Evolutionary conservation across 2,329 filamentous ascomycete genomes (phyloP).

Genomic region (Aspergillus awamori): DNA sequence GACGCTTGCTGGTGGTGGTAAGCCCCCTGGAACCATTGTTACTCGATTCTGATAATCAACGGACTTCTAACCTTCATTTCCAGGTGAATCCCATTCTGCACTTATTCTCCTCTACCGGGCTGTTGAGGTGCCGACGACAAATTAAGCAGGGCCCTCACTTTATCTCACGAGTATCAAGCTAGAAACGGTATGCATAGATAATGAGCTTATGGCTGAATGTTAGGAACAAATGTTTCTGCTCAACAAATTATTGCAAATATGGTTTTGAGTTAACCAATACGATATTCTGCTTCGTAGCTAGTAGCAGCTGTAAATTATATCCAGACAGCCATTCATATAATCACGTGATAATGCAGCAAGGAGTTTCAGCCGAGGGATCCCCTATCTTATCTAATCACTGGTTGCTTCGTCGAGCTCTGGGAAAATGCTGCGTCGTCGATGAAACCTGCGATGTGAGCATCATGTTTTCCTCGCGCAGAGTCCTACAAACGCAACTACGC

Average conservation of each 20-base stretch:
- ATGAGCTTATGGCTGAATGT: slow-evolving; percentile 7
- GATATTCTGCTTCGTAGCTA: background rate
- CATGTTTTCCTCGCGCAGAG: slow-evolving; percentile 32
- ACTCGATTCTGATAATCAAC: background rate
- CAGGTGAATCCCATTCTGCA: slow-evolving; percentile 55
- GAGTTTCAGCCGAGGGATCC: background rate
- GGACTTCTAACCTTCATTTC: slow-evolving; percentile 20
- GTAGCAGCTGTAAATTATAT: background rate
- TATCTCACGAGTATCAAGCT: background rate
- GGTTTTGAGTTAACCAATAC: background rate
- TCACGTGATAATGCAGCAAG: background rate
- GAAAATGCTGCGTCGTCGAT: background rate
- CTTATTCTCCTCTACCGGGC: slow-evolving; percentile 55
- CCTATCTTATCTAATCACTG: slow-evolving; percentile 8
- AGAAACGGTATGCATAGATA: slow-evolving; percentile 7
- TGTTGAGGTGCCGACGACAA: slow-evolving; percentile 50
- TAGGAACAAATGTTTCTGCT: background rate
- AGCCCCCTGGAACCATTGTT: slow-evolving; percentile 27
- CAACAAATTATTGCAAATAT: background rate
- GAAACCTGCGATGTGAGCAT: slow-evolving; percentile 27
- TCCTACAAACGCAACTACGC: slow-evolving; percentile 28
- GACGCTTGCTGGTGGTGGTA: slow-evolving; percentile 82
- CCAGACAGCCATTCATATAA: no score
- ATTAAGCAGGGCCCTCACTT: slow-evolving; percentile 26
- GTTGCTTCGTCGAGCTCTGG: background rate